Evolutionary conservation across 768 basidiomycete genomes (phyloP).

Genomic region (Lentinula guzmanii): DNA sequence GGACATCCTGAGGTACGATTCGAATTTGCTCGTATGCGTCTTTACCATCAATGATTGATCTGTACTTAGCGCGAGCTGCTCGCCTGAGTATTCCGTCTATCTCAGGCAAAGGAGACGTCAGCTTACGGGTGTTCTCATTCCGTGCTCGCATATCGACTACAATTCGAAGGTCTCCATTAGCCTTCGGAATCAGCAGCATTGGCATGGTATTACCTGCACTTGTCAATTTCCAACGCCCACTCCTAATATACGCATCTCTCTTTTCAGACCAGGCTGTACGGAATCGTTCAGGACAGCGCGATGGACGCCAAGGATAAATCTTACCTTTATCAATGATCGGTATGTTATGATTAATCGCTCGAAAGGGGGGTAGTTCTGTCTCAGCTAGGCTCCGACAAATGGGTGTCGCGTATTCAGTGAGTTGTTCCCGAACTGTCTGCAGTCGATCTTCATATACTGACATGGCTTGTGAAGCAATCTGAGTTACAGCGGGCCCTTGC

Average conservation of each 20-base stretch:
- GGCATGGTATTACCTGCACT: slow-evolving; percentile 22
- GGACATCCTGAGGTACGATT: slow-evolving; percentile 19
- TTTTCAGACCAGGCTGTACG: slow-evolving; percentile 20
- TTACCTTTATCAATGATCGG: slow-evolving; percentile 23
- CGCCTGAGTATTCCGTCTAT: slow-evolving; percentile 28
- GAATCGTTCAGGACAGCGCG: slow-evolving; percentile 24
- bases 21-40: slow-evolving; percentile 35
- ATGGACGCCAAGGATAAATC: slow-evolving; percentile 21
- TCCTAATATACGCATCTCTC: slow-evolving; percentile 19
- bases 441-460: slow-evolving; percentile 8
- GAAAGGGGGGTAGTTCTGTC: slow-evolving; percentile 27
- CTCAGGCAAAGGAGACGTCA: slow-evolving; percentile 20
- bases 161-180: slow-evolving; percentile 10
- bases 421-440: slow-evolving; percentile 9
- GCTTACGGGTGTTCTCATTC: slow-evolving; percentile 23
- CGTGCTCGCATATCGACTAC: slow-evolving; percentile 19
- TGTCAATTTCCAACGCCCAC: slow-evolving; percentile 23
- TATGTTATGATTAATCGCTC: slow-evolving; percentile 25
- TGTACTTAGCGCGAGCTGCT: slow-evolving; percentile 20
- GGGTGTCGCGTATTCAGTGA: slow-evolving; percentile 16
- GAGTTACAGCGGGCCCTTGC: slow-evolving; percentile 7
- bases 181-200: slow-evolving; percentile 26
- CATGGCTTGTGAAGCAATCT: slow-evolving; percentile 8
- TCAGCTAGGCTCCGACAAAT: slow-evolving; percentile 20
- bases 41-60: slow-evolving; percentile 29